Percentiles rank a stretch among this genome's conserved stretches.
Conservation (phyloP, 306 rosid genomes). For the Erythrophleum fordii region DNA sequence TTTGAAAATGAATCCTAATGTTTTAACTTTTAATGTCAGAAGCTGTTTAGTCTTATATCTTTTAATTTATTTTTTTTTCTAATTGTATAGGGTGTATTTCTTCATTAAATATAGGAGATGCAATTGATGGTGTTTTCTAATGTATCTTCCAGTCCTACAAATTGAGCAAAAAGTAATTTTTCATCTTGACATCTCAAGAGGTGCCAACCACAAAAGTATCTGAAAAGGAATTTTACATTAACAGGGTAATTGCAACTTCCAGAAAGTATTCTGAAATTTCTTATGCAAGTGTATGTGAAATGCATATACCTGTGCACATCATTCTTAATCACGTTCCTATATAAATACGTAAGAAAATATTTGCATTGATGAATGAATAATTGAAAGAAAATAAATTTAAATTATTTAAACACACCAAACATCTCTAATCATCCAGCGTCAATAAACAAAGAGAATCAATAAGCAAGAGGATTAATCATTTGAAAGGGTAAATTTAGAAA, state of each 20-base stretch:
- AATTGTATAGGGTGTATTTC: not conserved
- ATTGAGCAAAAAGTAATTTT: constrained; percentile 20
- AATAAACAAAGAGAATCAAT: constrained; percentile 26
- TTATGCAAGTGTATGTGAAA: constrained; percentile 1
- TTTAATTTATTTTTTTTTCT: too few species aligned
- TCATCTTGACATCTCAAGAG: not conserved
- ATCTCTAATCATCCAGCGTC: not conserved
- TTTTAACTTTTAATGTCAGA: too few species aligned
- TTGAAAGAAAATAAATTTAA: not conserved
- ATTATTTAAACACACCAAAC: constrained; percentile 31
- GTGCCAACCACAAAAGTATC: constrained; percentile 15
- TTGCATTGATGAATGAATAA: constrained; percentile 12
- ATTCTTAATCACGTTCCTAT: not conserved
- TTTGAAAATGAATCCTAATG: not conserved
- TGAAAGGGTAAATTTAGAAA: constrained; percentile 25
- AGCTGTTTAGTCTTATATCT: not conserved
- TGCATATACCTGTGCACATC: not conserved
- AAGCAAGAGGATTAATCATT: constrained; percentile 5
- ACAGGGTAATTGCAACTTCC: not conserved
- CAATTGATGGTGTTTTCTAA: too few species aligned
- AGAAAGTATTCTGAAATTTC: not conserved
- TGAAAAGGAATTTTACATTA: constrained; percentile 7
- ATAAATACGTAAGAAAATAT: not conserved
- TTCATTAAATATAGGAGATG: too few species aligned
- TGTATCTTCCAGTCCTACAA: not conserved